Conservation (phyloP, 2,329 filamentous ascomycete genomes). For the Pseudonectria foliicola region DNA sequence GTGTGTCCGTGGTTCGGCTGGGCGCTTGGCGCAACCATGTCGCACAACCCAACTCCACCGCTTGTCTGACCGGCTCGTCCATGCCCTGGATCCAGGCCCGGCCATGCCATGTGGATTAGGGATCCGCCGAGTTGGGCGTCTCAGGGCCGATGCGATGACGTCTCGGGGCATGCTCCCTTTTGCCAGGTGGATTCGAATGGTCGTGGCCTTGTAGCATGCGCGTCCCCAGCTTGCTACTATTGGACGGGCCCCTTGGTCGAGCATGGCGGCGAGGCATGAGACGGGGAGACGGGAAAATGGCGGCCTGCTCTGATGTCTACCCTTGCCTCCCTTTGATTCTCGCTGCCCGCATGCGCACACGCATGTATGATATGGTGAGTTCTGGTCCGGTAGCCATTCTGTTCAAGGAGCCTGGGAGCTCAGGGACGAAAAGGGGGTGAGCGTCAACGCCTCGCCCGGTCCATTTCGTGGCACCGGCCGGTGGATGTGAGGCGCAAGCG, state of each 20-base stretch:
- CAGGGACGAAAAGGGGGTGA: slow-evolving; percentile 14
- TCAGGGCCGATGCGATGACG: slow-evolving; percentile 7
- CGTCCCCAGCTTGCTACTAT: slow-evolving; percentile 10
- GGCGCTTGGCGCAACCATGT: slow-evolving; percentile 19
- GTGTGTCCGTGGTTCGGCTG: slow-evolving; percentile 2
- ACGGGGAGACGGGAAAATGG: too few species aligned
- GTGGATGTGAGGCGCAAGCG: slow-evolving; percentile 10
- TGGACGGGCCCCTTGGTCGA: slow-evolving; percentile 11
- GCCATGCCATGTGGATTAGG: slow-evolving; percentile 11
- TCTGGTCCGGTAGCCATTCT: too few species aligned
- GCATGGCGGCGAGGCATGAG: slow-evolving; percentile 6
- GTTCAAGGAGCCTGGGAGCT: slow-evolving; percentile 1
- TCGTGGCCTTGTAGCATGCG: slow-evolving; percentile 12
- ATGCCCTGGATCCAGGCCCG: slow-evolving; percentile 10
- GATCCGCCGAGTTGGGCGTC: slow-evolving; percentile 14
- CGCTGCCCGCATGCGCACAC: too few species aligned
- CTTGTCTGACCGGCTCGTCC: background rate
- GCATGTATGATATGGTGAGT: too few species aligned
- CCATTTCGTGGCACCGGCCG: slow-evolving; percentile 12
- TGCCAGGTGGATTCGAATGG: slow-evolving; percentile 14
- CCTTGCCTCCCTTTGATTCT: too few species aligned
- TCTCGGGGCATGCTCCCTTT: slow-evolving; percentile 6
- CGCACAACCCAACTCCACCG: background rate
- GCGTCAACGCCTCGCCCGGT: slow-evolving; percentile 9
- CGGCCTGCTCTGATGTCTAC: too few species aligned